Evolutionary conservation across 2,329 filamentous ascomycete genomes (phyloP).

Genomic region (Calonectria multiphialidica): DNA sequence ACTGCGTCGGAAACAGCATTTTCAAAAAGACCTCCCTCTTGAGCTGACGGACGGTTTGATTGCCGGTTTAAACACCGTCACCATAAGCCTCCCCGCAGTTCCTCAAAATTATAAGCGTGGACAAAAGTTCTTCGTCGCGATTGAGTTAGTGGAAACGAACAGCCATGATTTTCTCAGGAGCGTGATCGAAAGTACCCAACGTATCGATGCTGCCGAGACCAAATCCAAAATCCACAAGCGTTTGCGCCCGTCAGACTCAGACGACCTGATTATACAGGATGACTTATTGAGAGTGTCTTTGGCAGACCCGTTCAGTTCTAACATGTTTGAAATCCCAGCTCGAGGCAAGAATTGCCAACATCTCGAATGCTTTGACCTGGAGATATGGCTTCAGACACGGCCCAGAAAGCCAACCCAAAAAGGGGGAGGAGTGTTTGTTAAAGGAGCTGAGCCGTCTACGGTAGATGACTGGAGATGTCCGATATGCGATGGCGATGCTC

Average conservation of each 20-base stretch:
- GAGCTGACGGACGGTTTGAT: constrained; percentile 76
- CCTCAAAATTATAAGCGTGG: constrained; percentile 40
- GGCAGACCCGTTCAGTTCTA: constrained; percentile 74
- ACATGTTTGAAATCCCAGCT: constrained; percentile 77
- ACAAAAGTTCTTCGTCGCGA: constrained; percentile 68
- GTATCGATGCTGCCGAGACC: constrained; percentile 61
- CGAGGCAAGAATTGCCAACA: constrained; percentile 80
- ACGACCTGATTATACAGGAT: constrained; percentile 72
- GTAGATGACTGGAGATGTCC: constrained; percentile 89
- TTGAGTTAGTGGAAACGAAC: constrained; percentile 76
- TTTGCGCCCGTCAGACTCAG: constrained; percentile 54
- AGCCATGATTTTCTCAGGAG: constrained; percentile 58
- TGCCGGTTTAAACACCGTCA: constrained; percentile 72
- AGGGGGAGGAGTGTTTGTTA: constrained; percentile 16
- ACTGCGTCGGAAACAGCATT: constrained; percentile 75
- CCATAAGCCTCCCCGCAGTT: constrained; percentile 57
- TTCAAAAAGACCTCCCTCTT: constrained; percentile 80
- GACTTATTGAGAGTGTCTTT: constrained; percentile 70
- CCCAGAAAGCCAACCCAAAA: constrained; percentile 54
- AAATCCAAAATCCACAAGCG: constrained; percentile 67
- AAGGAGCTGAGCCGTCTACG: constrained; percentile 60
- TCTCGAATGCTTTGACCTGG: constrained; percentile 90
- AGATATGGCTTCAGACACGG: constrained; percentile 81
- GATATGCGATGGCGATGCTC: constrained; percentile 81
- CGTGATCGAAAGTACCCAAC: constrained; percentile 50